These are phyloP conservation scores for Mucor plumbeus DNA, from an alignment of 371 early-diverging fungal genomes.

Conservation along the genomic window DNA sequence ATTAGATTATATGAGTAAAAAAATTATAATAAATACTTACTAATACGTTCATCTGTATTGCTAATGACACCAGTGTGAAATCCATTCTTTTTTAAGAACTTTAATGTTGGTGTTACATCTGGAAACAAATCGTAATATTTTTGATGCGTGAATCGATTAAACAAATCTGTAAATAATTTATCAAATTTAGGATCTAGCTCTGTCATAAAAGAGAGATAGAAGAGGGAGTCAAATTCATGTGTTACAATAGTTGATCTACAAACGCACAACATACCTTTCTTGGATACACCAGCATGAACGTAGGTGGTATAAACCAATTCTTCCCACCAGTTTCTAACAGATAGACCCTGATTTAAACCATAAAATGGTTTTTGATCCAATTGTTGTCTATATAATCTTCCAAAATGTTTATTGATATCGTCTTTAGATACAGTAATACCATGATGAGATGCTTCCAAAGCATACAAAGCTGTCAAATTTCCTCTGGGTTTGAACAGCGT, in stretches of 20 bases:
- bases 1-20: neutral
- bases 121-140: conserved; percentile 41
- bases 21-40: conserved; percentile 23
- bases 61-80: conserved; percentile 45
- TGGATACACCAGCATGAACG: conserved; percentile 35
- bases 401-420: conserved; percentile 35
- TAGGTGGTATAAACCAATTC: conserved; percentile 43
- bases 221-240: too few relatives aligned
- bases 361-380: conserved; percentile 42
- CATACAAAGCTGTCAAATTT: conserved; percentile 31
- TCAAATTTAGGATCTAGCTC: conserved; percentile 36
- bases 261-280: conserved; percentile 14
- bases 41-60: conserved; percentile 47
- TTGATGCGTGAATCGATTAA: conserved; percentile 33
- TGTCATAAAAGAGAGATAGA: neutral
- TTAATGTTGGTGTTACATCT: conserved; percentile 36
- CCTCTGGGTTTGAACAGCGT: conserved; percentile 47
- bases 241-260: conserved; percentile 14
- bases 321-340: conserved; percentile 42
- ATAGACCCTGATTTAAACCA: conserved; percentile 36
- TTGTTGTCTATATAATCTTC: conserved; percentile 34
- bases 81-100: conserved; percentile 32
- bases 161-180: conserved; percentile 34
- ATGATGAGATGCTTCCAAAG: conserved; percentile 36
- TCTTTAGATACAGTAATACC: conserved; percentile 34